These are phyloP conservation scores for Pecoramyces ruminantium DNA, from an alignment of 192 early-diverging fungal genomes.

Conservation along the genomic window DNA sequence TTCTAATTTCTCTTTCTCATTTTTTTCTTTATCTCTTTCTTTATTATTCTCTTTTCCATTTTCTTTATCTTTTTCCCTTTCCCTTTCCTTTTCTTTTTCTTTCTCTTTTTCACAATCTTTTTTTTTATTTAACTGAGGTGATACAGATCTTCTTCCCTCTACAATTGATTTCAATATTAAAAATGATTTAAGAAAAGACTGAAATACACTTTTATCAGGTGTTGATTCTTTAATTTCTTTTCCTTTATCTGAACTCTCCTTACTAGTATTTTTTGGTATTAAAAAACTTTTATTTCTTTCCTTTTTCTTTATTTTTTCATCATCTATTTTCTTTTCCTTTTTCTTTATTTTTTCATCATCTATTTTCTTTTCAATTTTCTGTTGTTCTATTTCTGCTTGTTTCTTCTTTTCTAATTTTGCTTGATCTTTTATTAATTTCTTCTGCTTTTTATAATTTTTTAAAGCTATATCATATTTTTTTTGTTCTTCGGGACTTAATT, in stretches of 20 bases:
- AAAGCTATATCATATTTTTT: conserved; percentile 24
- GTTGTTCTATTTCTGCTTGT: conserved; percentile 22
- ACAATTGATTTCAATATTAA: background rate
- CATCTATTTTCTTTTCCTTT: conserved; percentile 12
- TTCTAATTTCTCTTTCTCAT: background rate
- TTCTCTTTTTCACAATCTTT: background rate
- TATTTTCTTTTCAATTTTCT: conserved; percentile 12
- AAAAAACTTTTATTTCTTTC: background rate
- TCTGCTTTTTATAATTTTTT: conserved; percentile 16
- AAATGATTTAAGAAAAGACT: background rate
- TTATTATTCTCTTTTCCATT: conserved; percentile 7
- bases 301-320: conserved; percentile 27
- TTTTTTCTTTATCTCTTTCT: conserved; percentile 1
- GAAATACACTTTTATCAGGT: background rate
- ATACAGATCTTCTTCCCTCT: background rate
- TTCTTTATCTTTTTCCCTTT: conserved; percentile 9
- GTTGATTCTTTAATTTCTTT: background rate
- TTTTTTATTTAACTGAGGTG: conserved; percentile 4
- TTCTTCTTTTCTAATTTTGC: conserved; percentile 20
- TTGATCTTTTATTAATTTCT: conserved; percentile 28
- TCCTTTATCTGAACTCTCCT: background rate
- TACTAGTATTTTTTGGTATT: background rate
- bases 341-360: conserved; percentile 34
- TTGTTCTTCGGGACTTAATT: conserved; percentile 18
- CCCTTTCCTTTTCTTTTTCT: conserved; percentile 11